These are phyloP conservation scores for Pseudopithomyces maydicus DNA, from an alignment of 2,329 filamentous ascomycete genomes.

Conservation along the genomic window DNA sequence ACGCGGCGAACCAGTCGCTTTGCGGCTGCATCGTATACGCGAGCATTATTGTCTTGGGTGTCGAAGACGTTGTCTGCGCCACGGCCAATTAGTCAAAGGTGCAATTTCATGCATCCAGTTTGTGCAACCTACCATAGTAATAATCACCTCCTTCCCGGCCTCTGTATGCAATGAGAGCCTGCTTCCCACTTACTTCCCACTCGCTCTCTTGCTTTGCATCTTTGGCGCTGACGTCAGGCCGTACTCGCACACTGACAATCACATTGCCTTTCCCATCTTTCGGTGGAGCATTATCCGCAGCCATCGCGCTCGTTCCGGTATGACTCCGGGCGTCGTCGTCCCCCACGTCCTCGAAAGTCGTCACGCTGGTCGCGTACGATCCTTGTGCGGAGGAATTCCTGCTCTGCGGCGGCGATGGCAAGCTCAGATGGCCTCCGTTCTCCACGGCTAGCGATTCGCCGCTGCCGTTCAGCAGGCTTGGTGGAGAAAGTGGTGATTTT, in stretches of 20 bases:
- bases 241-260: constrained; percentile 89
- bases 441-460: constrained; percentile 77
- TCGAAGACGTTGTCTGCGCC: constrained; percentile 90
- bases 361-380: constrained; percentile 86
- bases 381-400: constrained; percentile 90
- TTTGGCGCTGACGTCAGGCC: constrained; percentile 75
- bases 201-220: constrained; percentile 74
- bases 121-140: constrained; percentile 72
- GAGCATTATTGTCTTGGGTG: constrained; percentile 89
- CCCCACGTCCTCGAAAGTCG: constrained; percentile 80
- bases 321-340: constrained; percentile 64
- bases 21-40: constrained; percentile 91
- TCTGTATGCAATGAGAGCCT: constrained; percentile 78
- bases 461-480: constrained; percentile 79
- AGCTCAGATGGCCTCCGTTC: constrained; percentile 65
- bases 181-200: constrained; percentile 89
- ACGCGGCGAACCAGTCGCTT: constrained; percentile 94
- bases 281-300: constrained; percentile 28
- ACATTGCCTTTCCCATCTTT: constrained; percentile 92
- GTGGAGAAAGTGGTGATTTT: constrained; percentile 56
- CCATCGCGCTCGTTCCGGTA: constrained; percentile 31
- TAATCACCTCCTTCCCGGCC: constrained; percentile 94
- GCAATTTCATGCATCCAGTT: constrained; percentile 12
- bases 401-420: constrained; percentile 84
- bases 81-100: constrained; percentile 19